Base-by-base conservation (phyloP, 208 protist genomes). In the Naegleria lovaniensis region DNA sequence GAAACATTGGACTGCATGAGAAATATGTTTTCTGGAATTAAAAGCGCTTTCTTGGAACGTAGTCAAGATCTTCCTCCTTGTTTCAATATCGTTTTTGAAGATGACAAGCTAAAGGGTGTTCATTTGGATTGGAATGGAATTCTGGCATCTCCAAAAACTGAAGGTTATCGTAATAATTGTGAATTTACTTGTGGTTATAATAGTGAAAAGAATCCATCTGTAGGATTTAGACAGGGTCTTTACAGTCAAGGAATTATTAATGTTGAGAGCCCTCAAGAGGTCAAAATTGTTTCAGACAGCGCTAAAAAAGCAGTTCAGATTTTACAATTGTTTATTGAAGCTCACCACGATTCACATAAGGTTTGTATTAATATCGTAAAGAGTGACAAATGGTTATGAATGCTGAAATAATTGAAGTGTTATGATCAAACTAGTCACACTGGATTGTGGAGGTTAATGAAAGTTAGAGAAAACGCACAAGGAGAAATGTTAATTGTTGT, bases 131-230 rank as follows among this genome's bases (percentile, higher is more conserved):
- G 85, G 85, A 39, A 92, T 22, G 55, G 94, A 48, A 92, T 98
- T 41, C 38, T 97, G 22, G 85, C 91, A 87, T 97, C 96, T 86
- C 96, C 97, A 2, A 55, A 92, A 0, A 92, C 90, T 39, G 90
- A 93, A 85, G 94, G 96, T 29, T 98, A 98, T 93, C 95, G 97
- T 85, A 98, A 98, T 88, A 97, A 98, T 93, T 94, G 95, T 39
- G 94, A 97, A 89, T 93, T 98, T 36, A 95, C 96, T 36, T 96
- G 97, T 91, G 97, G 97, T n/a, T 92, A 91, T 58, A 92, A 93
- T 83, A 92, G 92, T 0, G 83, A 93, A 85, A n/a, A 48, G n/a
- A 40, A 92, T 0, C 7, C 29, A 48, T 29, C 0, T 33, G 38
- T 95, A 43, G 94, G 93, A 22, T 94, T 93, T 83, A 41, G 91